Conservation (phyloP, 225 moss, liverwort and hornwort genomes). For the Physcomitrium patens region DNA sequence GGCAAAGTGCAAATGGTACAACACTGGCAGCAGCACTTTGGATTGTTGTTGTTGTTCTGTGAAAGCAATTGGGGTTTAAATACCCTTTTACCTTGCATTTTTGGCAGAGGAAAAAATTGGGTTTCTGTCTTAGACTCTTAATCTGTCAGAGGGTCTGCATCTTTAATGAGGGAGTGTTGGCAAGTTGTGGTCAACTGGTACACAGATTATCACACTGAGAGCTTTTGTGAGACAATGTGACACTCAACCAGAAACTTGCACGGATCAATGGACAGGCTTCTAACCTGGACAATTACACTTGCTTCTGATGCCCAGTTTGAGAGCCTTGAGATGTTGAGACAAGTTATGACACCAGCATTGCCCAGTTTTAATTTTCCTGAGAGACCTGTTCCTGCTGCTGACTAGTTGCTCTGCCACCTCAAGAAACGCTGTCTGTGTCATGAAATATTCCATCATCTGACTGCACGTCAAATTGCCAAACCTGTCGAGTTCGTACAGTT, state of each 20-base stretch:
- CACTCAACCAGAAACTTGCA: conserved; percentile 29
- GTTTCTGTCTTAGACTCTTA: background rate
- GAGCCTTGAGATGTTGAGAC: background rate
- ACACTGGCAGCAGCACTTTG: too few species aligned
- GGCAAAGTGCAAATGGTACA: too few species aligned
- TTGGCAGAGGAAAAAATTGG: conserved; percentile 11
- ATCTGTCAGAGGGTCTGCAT: conserved; percentile 30
- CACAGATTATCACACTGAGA: conserved; percentile 34
- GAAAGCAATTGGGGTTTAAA: too few species aligned
- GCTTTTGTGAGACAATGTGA: conserved; percentile 19
- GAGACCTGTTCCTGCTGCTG: too few species aligned
- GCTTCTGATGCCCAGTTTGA: background rate
- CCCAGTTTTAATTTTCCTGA: background rate
- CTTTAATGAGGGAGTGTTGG: conserved; percentile 37
- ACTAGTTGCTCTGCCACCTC: too few species aligned
- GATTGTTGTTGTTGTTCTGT: too few species aligned
- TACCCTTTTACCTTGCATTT: background rate
- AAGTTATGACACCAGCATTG: background rate
- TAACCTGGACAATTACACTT: background rate
- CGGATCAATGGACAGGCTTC: conserved; percentile 3
- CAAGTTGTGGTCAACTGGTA: conserved; percentile 43
- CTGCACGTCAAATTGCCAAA: too few species aligned
- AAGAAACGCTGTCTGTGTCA: too few species aligned
- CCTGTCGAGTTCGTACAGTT: too few species aligned
- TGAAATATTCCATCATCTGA: too few species aligned